Evolutionary conservation across 2,329 filamentous ascomycete genomes (phyloP).

Genomic region (Fusarium begoniae): DNA sequence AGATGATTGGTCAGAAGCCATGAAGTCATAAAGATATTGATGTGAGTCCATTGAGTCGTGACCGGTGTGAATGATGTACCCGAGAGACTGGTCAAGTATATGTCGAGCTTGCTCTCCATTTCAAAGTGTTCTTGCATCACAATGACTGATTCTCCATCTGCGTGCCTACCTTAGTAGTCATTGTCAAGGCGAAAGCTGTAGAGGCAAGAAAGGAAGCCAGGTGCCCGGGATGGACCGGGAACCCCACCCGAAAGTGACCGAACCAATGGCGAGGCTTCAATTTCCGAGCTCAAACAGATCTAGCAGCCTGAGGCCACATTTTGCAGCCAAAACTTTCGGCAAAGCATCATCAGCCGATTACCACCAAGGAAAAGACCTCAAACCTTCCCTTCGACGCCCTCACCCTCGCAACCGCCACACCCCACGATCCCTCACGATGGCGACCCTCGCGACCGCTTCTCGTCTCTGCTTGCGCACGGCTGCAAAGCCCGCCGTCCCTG

Average conservation of each 20-base stretch:
- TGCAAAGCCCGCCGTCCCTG: constrained; percentile 52
- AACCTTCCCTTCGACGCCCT: constrained; percentile 42
- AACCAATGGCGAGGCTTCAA: constrained; percentile 58
- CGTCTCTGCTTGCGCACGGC: constrained; percentile 73
- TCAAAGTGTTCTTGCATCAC: neutral
- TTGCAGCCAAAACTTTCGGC: constrained; percentile 54
- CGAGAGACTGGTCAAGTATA: neutral
- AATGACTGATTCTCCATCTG: neutral
- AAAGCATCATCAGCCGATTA: constrained; percentile 51
- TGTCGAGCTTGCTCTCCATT: neutral
- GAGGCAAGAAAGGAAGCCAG: constrained; percentile 25
- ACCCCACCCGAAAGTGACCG: constrained; percentile 36
- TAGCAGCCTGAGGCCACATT: constrained; percentile 56
- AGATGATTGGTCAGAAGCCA: constrained; percentile 33
- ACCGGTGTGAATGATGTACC: neutral
- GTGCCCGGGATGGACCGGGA: constrained; percentile 46
- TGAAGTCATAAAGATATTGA: neutral
- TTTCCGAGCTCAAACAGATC: constrained; percentile 54
- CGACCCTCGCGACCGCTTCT: constrained; percentile 74
- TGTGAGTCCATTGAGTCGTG: constrained; percentile 20
- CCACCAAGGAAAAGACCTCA: constrained; percentile 61
- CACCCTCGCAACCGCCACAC: constrained; percentile 41
- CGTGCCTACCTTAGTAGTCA: neutral
- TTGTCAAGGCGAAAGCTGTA: constrained; percentile 18
- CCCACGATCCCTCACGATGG: constrained; percentile 60